Evolutionary conservation across 106 monocot species (phyloP), one percentile per base, ranked within the genome.

Genomic region (Dendrobium huoshanense): DNA sequence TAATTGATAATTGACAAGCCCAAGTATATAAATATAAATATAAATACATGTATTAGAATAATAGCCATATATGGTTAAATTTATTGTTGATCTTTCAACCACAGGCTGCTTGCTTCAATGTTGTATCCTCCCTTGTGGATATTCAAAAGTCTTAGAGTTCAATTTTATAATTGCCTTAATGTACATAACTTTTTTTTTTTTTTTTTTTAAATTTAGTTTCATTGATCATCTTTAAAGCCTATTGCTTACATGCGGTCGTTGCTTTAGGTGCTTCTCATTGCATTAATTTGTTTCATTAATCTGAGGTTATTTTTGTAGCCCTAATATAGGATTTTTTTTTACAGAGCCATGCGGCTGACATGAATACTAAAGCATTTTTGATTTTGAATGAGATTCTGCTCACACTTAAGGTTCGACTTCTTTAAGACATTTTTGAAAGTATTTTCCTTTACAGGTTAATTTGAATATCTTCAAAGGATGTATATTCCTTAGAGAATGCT

Each of bases 311-410:
- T 67, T 73, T 74, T 74, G 2, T 43, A 20, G 22, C 17, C 27
- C 29, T 87, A 74, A 67, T 7, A 16, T 51, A 54, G 8, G 25
- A 16, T 37, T 20, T 80, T 84, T 77, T 83, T 48, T 82, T 87
- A 77, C 90, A 97, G 97, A 84, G 61, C 19, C 88, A 89, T 82
- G 84, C 85, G 73, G 89, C 86, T 73, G 78, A 81, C 73, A 47
- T 45, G 42, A 79, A 89, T 54, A 82, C 73, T 22, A 89, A 87
- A 49, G 91, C 88, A 79, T 94, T 98, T 83, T 51, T 92, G 4
- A 87, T 98, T 72, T 59, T 98, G 68, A 98, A 98, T 88, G 92
- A 98, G 85, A 89, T 94, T 77, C 91, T 98, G 72, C 47, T 92
- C 42, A 78, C 88, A 75, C 80, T 98, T 37, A 98, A 98, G 90